Conservation (phyloP, 768 basidiomycete species). For the Boletus vinaceobasis region DNA sequence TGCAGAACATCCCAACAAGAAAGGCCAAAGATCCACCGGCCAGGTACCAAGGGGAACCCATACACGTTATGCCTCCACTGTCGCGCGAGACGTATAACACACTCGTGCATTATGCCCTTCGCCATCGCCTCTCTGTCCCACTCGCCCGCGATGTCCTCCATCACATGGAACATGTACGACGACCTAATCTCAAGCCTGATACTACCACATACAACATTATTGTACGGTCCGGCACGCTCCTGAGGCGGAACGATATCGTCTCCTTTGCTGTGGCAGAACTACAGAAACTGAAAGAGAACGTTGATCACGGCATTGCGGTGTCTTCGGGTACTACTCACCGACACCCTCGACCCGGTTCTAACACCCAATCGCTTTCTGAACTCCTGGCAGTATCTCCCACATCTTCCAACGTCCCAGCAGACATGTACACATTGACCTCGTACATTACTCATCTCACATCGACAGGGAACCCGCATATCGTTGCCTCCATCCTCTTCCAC, state of each 20-base stretch:
- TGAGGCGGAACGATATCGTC: constrained; percentile 44
- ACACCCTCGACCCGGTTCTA: neutral
- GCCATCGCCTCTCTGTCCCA: constrained; percentile 49
- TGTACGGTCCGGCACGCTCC: constrained; percentile 50
- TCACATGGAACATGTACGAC: constrained; percentile 49
- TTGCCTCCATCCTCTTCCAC: constrained; percentile 46
- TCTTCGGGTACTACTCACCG: neutral
- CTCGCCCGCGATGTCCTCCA: constrained; percentile 48
- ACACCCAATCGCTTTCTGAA: constrained; percentile 5
- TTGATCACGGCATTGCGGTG: constrained; percentile 24
- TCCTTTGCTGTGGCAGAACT: constrained; percentile 38
- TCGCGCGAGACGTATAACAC: constrained; percentile 51
- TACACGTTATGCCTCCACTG: constrained; percentile 31
- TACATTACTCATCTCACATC: constrained; percentile 52
- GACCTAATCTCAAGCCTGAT: constrained; percentile 42
- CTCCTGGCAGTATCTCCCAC: constrained; percentile 14
- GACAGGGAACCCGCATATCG: constrained; percentile 43
- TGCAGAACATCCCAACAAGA: constrained; percentile 30
- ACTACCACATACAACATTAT: constrained; percentile 56
- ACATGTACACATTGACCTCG: constrained; percentile 48
- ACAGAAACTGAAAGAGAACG: constrained; percentile 20
- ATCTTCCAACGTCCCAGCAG: constrained; percentile 26
- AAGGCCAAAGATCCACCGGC: constrained; percentile 20
- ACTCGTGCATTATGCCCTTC: constrained; percentile 64
- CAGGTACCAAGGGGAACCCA: neutral